A percentile compares a stretch with the other conserved stretches of the same genome.
Evolutionary conservation across 176 grass and related monocot species (phyloP).

Genomic region (Aegilops umbellulata): DNA sequence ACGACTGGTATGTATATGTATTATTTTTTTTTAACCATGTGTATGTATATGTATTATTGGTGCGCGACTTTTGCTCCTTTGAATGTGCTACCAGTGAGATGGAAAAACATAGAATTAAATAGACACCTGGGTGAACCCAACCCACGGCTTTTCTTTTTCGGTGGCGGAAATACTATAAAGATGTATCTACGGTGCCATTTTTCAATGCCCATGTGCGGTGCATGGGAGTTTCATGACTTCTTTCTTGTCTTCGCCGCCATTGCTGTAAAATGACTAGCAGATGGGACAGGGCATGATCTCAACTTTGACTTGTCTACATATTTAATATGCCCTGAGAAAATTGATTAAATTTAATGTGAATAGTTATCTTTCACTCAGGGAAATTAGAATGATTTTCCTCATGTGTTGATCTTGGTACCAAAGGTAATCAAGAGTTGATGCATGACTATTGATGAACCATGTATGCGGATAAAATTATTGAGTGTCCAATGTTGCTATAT

Average conservation of each 20-base stretch:
- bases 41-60: background rate
- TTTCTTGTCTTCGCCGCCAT: background rate
- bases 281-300: background rate
- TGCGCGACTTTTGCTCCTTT: background rate
- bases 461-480: background rate
- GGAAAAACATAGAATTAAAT: background rate
- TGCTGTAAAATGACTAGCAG: fast-evolving
- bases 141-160: background rate
- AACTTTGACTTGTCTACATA: too few relatives aligned
- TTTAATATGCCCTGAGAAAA: background rate
- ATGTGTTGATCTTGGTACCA: background rate
- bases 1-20: background rate
- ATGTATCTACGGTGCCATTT: background rate
- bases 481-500: background rate
- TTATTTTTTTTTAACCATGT: too few relatives aligned
- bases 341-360: background rate
- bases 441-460: background rate
- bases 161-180: too few relatives aligned
- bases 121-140: background rate
- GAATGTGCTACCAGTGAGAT: background rate
- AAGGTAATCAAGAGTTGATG: background rate
- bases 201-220: background rate
- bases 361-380: background rate
- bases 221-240: background rate
- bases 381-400: background rate